Base-by-base conservation (phyloP, 2,329 filamentous ascomycete genomes). In the Emergomyces africanus region DNA sequence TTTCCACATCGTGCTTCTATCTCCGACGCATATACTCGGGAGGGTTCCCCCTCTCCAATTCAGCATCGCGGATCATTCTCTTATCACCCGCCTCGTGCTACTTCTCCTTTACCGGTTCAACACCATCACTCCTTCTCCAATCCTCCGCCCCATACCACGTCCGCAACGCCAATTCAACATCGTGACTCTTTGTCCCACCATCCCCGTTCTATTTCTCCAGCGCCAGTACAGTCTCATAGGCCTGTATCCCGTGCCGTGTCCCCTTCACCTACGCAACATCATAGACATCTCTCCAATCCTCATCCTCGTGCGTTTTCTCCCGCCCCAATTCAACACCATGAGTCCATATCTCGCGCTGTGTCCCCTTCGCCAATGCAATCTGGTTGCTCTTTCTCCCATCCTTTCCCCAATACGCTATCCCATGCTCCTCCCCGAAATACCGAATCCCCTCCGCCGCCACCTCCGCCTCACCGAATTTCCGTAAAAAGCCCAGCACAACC, bases 391-490 rank as follows among this genome's bases (percentile, higher is more conserved):
- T 28, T 62, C 62, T 41, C 63, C 58, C 41, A 44, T 1, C 28
- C 49, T 3, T 30, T n/a, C 5, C 49, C 25, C 25, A 41, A n/a
- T 20, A 41, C 54, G 2, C 5, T 48, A n/a, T 33, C 33, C 18
- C 55, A 42, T 14, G 46, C 35, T 10, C 48, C 48, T 33, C 14
- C 46, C 3, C 20, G 28, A 50, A 48, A 39, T 35, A 35, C 44
- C 10, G 46, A 41, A 44, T 89, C 90, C 20, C 90, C 90, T 8
- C 90, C 90, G 1, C 85, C 90, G 1, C 90, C 91, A 0, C 87
- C 87, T 6, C 91, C 95, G 63, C 86, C 90, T 8, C 89, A 90
- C 72, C 80, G 83, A 62, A 75, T 83, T 49, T 75, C 76, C 6
- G 80, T 84, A 61, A 76, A 77, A 62, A 74, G 69, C 20, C 64